A percentile compares a stretch with the other conserved stretches of the same genome.
phyloP scores from a whole-genome alignment of 2,329 filamentous ascomycete species.

The Colletotrichum abscissum region DNA sequence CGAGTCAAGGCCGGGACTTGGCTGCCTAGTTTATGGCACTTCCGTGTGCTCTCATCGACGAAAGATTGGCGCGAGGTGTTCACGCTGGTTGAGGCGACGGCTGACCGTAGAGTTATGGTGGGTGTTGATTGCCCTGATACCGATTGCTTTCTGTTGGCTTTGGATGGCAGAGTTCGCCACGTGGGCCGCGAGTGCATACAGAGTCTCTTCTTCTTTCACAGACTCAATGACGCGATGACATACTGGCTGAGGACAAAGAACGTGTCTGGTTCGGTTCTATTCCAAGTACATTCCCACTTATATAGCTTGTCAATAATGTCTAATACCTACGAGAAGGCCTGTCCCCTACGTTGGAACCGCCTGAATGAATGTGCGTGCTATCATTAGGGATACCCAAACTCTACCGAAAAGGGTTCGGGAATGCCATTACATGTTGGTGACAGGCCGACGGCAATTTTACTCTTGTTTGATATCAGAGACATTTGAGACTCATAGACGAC shows the following conservation, averaged over 20 bases:
- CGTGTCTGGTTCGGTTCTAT: background rate
- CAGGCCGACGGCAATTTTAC: too few species aligned
- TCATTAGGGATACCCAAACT: background rate
- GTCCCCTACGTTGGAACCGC: background rate
- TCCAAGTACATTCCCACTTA: background rate
- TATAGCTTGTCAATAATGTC: background rate
- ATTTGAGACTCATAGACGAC: too few species aligned
- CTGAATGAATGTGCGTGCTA: background rate
- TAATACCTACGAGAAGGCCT: background rate
- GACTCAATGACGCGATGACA: background rate
- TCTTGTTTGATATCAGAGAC: too few species aligned
- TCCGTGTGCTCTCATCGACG: conserved; percentile 57
- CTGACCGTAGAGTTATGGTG: conserved; percentile 62
- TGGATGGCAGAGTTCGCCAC: conserved; percentile 43
- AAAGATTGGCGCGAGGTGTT: conserved; percentile 56
- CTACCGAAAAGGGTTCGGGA: background rate
- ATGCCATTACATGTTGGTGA: too few species aligned
- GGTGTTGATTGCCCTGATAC: conserved; percentile 55
- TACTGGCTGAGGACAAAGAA: background rate
- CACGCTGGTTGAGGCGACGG: conserved; percentile 55
- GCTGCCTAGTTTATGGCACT: conserved; percentile 66
- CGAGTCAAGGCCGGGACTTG: conserved; percentile 66
- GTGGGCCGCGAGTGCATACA: background rate
- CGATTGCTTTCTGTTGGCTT: conserved; percentile 52
- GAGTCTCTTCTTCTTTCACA: background rate